These are phyloP conservation scores for Ceratonia siliqua DNA, from an alignment of 306 rosid species.

Conservation along the genomic window DNA sequence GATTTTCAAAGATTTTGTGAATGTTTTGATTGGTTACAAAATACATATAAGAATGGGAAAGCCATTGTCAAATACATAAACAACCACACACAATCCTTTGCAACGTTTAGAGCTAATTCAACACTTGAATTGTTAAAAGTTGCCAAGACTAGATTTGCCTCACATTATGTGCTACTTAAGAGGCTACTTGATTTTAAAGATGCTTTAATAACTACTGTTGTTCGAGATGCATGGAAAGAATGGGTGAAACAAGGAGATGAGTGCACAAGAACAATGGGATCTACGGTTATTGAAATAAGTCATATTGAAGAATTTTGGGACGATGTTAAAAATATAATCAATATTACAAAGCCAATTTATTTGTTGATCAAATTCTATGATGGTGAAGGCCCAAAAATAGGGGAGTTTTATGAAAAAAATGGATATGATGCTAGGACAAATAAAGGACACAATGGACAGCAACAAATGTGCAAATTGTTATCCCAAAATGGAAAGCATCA, in stretches of 20 bases:
- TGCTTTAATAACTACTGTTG: not conserved
- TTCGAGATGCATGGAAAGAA: too few relatives aligned
- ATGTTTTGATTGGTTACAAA: not conserved
- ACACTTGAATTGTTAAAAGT: slow-evolving; percentile 5
- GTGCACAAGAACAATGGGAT: not conserved
- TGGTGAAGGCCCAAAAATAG: slow-evolving; percentile 2
- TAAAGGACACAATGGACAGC: too few relatives aligned
- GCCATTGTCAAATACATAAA: not conserved
- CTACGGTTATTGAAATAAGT: not conserved
- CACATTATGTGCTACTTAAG: slow-evolving; percentile 2
- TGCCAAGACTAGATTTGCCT: not conserved
- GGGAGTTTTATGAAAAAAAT: slow-evolving; percentile 11
- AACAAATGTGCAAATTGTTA: too few relatives aligned
- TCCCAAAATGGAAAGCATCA: too few relatives aligned
- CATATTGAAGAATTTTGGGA: not conserved
- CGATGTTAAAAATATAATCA: too few relatives aligned
- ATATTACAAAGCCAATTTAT: slow-evolving; percentile 18
- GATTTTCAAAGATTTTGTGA: not conserved
- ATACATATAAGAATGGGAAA: not conserved
- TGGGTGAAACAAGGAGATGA: not conserved
- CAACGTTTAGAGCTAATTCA: not conserved
- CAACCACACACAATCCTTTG: not conserved
- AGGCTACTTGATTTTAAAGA: not conserved
- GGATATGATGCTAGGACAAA: not conserved
- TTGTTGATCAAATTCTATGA: slow-evolving; percentile 2